Evolutionary conservation across 2,329 filamentous ascomycete species (phyloP), one percentile per base, ranked within the genome.

Genomic region (Fusarium tjaetaba): DNA sequence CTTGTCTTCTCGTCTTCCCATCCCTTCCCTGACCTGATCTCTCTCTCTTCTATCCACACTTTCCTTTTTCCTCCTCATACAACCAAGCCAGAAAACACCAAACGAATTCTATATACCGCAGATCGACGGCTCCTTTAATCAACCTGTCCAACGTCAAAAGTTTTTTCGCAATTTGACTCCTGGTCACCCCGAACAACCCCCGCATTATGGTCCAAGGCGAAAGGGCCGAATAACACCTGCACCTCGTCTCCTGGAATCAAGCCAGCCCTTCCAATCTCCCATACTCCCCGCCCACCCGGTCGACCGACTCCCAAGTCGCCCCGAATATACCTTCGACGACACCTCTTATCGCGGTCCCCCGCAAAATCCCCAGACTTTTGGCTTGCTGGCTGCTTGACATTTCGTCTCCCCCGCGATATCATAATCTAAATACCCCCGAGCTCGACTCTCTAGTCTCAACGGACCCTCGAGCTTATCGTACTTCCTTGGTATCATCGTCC

Each of bases 221-320:
- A 82, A 82, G 80, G 80, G 79, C 80, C 80, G 80, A 81, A 81
- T 82, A 81, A 78, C 77, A 76, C 75, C 79, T 80, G 80, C 78
- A 79, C 56, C 75, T 68, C 65, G 53, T 68, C 55, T 75, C 67
- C 73, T 73, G 66, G 75, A 71, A 73, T 68, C 59, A 62, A 71
- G 58, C 63, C 65, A 68, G 48, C 74, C 65, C 57, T 74, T 68
- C 65, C 59, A 70, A 71, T 65, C 73, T 72, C 69, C 41, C 65
- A 53, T 45, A 24, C 57, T 60, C 45, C 70, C 70, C 71, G 70
- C 70, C 58, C 48, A 28, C 71, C 66, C 71, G 65, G 66, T 69
- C 68, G 67, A 61, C 73, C 72, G 53, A 61, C 68, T 51, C 60
- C 72, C 64, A 76, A 70, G 72, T 72, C 63, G 68, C 65, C 34